Conservation (phyloP, 2,329 filamentous ascomycete species). For the Neurospora crassa region DNA sequence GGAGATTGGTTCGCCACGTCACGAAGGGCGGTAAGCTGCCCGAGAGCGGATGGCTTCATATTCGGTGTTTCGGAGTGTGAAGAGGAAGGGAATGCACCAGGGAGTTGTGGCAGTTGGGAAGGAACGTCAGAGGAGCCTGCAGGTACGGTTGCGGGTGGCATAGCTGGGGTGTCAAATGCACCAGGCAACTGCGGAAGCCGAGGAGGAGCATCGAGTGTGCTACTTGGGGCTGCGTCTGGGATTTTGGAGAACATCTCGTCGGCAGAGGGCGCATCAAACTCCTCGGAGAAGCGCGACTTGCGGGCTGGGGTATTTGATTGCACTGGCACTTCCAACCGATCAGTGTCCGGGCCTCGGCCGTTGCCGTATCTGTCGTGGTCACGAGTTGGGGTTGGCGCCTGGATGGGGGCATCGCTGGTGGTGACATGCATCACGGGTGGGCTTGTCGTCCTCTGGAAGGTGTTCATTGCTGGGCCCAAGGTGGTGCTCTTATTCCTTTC, state of each 20-base stretch:
- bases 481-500: not conserved
- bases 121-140: not conserved
- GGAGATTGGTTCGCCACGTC: not conserved
- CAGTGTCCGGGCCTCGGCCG: not conserved
- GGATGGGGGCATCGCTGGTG: not conserved
- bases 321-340: not conserved
- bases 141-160: not conserved
- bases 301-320: not conserved
- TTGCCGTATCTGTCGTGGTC: not conserved
- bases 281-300: not conserved
- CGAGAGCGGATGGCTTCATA: not conserved
- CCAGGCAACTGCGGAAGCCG: not conserved
- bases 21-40: not conserved
- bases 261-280: not conserved
- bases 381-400: not conserved
- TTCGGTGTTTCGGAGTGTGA: not conserved
- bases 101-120: not conserved
- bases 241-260: not conserved
- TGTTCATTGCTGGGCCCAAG: not conserved
- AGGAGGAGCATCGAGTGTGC: not conserved
- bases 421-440: not conserved
- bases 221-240: not conserved
- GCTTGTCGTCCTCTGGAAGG: not conserved
- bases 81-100: not conserved
- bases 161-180: not conserved